Conservation (phyloP, 2,329 filamentous ascomycete species). For the Colletotrichum lindemuthianum region DNA sequence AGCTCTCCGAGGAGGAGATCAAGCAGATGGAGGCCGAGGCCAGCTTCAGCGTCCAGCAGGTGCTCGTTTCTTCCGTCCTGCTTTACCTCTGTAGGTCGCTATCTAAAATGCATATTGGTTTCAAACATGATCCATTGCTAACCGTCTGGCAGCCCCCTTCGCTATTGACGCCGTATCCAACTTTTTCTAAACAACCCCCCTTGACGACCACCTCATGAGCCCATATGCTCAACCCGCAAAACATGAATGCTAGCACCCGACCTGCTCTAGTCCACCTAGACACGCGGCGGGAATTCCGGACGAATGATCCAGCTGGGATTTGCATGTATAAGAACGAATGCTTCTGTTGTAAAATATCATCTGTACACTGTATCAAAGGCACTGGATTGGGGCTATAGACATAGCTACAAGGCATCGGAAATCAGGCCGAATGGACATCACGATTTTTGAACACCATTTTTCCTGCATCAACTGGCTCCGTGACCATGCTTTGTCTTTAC, state of each 20-base stretch:
- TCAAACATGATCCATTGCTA: not conserved
- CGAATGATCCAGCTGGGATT: conserved; percentile 3
- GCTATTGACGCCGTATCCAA: conserved; percentile 63
- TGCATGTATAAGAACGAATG: conserved; percentile 23
- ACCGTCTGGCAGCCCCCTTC: conserved; percentile 61
- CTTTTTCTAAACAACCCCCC: conserved; percentile 48
- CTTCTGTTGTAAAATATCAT: conserved; percentile 33
- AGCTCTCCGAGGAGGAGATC: conserved; percentile 76
- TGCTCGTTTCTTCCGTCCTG: conserved; percentile 71
- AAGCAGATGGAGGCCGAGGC: conserved; percentile 75
- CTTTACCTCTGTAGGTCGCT: conserved; percentile 78
- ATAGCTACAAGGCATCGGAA: conserved; percentile 14
- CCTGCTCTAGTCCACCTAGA: no score
- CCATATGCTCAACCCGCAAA: not conserved
- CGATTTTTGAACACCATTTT: conserved; percentile 10
- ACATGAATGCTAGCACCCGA: not conserved
- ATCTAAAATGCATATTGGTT: no score
- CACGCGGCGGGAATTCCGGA: no score
- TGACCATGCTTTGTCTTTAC: no score
- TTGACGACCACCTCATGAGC: not conserved
- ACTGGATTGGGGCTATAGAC: conserved; percentile 15
- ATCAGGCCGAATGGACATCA: conserved; percentile 14
- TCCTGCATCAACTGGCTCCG: no score
- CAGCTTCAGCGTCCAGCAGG: conserved; percentile 72
- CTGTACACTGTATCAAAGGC: conserved; percentile 30